Evolutionary conservation across 2,329 filamentous ascomycete species (phyloP), one percentile per base, ranked within the genome.

Genomic region (Exophiala sp.): DNA sequence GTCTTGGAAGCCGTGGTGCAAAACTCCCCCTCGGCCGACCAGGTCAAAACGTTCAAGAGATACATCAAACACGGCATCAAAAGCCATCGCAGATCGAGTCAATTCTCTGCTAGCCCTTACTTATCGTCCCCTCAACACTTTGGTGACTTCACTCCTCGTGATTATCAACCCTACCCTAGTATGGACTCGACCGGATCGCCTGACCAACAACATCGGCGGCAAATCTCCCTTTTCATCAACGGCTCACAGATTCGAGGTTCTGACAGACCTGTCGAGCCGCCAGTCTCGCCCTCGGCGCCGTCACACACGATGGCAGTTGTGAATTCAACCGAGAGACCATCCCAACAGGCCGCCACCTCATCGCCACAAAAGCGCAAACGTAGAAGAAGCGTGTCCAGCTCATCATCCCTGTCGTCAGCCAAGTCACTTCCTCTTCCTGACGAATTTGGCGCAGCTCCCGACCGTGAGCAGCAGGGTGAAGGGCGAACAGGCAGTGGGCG

Each of bases 361-460:
- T 37, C 34, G 13, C 46, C 54, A 1, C 32, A 57, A 24, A 57
- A 57, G 46, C 54, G 54, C 7, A 57, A 57, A 38, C 53, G 53
- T 37, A 52, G 50, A 6, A 60, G 63, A 40, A 62, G 47, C 57
- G 57, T 35, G 46, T 62, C 49, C 34, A 68, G 63, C 16, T 62
- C 63, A 10, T 69, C 68, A 13, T 70, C 66, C 10, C 50, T 70
- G 18, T 71, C 70, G 29, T 67, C 69, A 7, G 66, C 66, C 8
- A 65, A 68, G 35, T 68, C 69, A 3, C 55, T 69, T 32, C 61
- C 60, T 43, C 55, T 68, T 27, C 61, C 60, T 40, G 66, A 69
- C 46, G 63, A 63, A 16, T 60, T 61, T 43, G 59, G 58, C n/a
- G 62, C 63, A 27, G 57, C 52, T 24, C 52, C 61, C 22, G 50